Conservation (phyloP, 177 flowering plant species). For the Vitis hybrid region DNA sequence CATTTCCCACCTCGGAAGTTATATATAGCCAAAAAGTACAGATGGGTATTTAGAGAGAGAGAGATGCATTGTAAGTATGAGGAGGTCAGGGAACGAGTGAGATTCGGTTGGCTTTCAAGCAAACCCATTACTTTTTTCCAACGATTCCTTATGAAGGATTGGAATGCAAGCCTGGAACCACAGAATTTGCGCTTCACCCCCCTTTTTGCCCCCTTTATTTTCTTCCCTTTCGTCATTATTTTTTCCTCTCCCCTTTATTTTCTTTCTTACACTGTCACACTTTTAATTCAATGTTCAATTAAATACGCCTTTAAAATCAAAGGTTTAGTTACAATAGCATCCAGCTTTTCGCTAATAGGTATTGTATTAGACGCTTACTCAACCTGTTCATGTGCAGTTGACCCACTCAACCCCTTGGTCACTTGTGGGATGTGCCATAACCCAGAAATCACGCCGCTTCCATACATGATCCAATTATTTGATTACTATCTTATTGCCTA, state of each 20-base stretch:
- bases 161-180: constrained; percentile 56
- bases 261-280: neutral
- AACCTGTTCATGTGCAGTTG: constrained; percentile 22
- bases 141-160: constrained; percentile 40
- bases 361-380: constrained; percentile 1
- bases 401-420: constrained; percentile 11
- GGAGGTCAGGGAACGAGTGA: constrained; percentile 28
- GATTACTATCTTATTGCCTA: neutral
- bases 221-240: neutral
- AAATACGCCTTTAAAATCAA: neutral
- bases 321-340: no score
- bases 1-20: constrained; percentile 19
- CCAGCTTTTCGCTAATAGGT: neutral
- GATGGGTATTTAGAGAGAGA: constrained; percentile 4
- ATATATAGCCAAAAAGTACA: constrained; percentile 5
- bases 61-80: constrained; percentile 18
- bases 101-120: constrained; percentile 60
- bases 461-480: constrained; percentile 13
- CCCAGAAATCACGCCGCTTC: constrained; percentile 34
- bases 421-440: constrained; percentile 12
- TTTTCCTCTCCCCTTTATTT: neutral
- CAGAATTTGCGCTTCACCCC: constrained; percentile 17
- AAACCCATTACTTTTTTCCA: constrained; percentile 41
- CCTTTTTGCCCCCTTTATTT: neutral
- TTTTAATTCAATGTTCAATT: neutral